Evolutionary conservation across 257 asterid genomes (phyloP).

Genomic region (Scutellaria galericulata): DNA sequence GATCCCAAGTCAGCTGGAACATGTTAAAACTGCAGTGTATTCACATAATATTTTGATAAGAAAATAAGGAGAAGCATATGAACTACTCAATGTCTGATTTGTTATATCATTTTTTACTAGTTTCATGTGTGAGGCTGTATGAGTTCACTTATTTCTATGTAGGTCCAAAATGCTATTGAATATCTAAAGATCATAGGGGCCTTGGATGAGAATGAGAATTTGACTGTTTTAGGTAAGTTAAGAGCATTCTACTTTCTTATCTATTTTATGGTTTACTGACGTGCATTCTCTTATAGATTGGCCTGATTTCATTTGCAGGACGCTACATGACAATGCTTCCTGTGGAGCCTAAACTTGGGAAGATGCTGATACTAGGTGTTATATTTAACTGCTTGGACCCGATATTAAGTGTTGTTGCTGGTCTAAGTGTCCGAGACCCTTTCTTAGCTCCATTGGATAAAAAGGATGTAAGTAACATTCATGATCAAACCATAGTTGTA

Average conservation of each 20-base stretch:
- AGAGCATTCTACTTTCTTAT: slow-evolving; percentile 24
- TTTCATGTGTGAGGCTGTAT: slow-evolving; percentile 27
- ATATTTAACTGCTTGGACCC: slow-evolving; percentile 92
- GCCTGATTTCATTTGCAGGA: slow-evolving; percentile 58
- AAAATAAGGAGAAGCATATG: slow-evolving; percentile 22
- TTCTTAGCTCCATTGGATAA: slow-evolving; percentile 88
- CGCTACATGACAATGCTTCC: slow-evolving; percentile 91
- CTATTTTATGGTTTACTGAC: slow-evolving; percentile 31
- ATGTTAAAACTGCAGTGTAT: slow-evolving; percentile 14
- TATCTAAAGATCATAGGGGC: slow-evolving; percentile 91
- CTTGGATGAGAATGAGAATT: slow-evolving; percentile 81
- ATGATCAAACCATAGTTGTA: slow-evolving; percentile 15
- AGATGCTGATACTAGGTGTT: slow-evolving; percentile 93
- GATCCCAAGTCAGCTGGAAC: slow-evolving; percentile 22
- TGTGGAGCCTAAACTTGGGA: slow-evolving; percentile 97
- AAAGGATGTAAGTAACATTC: slow-evolving; percentile 77
- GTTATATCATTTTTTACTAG: slow-evolving; percentile 12
- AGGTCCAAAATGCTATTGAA: slow-evolving; percentile 96
- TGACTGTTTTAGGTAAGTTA: slow-evolving; percentile 80
- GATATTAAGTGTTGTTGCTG: slow-evolving; percentile 85
- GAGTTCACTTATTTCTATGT: slow-evolving; percentile 27
- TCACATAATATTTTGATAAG: slow-evolving; percentile 10
- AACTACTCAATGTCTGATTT: neutral
- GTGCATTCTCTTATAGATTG: slow-evolving; percentile 35
- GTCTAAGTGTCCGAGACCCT: slow-evolving; percentile 94